These are phyloP conservation scores for Nissolia schottii DNA, from an alignment of 306 rosid genomes.

Conservation along the genomic window DNA sequence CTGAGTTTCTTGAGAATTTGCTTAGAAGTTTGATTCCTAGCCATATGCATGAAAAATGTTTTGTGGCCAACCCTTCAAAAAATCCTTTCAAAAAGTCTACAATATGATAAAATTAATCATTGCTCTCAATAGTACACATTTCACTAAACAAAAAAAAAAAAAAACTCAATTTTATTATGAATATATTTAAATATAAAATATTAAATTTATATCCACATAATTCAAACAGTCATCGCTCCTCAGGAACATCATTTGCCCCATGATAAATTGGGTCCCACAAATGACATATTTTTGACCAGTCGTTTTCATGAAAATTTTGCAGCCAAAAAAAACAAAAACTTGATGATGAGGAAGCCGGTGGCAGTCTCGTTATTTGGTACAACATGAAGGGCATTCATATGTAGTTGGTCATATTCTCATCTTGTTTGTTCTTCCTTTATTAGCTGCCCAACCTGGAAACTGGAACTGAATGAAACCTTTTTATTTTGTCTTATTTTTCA, in stretches of 20 bases:
- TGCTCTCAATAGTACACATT: no score
- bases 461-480: conserved; percentile 14
- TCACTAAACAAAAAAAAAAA: no score
- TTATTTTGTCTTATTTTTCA: conserved; percentile 23
- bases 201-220: no score
- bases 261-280: conserved; percentile 16
- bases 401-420: conserved; percentile 36
- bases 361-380: conserved; percentile 7
- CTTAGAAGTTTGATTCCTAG: no score
- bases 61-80: no score
- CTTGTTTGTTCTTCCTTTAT: conserved; percentile 27
- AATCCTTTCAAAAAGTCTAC: no score
- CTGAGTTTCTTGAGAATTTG: no score
- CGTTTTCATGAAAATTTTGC: neutral
- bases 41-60: no score
- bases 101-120: no score
- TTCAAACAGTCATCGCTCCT: no score
- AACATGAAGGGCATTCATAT: conserved; percentile 25
- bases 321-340: neutral
- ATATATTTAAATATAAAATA: no score
- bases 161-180: no score
- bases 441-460: conserved; percentile 39
- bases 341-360: conserved; percentile 5
- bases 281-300: conserved; percentile 29
- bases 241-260: neutral